Conservation (phyloP, 179 eudicot species). For the Heliamphora pulchella region DNA sequence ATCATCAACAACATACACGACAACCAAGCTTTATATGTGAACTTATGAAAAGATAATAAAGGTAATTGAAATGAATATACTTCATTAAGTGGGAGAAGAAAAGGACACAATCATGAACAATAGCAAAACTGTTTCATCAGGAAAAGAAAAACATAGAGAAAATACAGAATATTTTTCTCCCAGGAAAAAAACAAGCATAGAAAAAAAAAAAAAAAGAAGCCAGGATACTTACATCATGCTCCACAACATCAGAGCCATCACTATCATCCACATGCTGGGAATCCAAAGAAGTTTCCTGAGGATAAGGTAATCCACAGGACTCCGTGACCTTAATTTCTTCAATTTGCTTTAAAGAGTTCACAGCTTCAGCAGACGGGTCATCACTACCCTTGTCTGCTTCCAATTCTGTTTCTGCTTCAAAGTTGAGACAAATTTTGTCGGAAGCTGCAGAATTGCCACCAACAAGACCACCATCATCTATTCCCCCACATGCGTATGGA, state of each 20-base stretch:
- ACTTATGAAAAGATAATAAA: no score
- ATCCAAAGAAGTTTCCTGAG: slow-evolving; percentile 25
- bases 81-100: not conserved
- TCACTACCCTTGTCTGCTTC: slow-evolving; percentile 12
- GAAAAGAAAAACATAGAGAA: not conserved
- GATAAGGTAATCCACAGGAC: slow-evolving; percentile 20
- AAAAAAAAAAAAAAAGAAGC: not conserved
- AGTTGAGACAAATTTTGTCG: slow-evolving; percentile 6
- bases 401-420: slow-evolving; percentile 12
- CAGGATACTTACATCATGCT: slow-evolving; percentile 63
- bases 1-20: no score
- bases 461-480: slow-evolving; percentile 7
- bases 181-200: not conserved
- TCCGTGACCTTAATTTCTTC: slow-evolving; percentile 27
- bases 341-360: slow-evolving; percentile 20
- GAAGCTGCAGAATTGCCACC: slow-evolving; percentile 14
- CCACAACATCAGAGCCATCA: slow-evolving; percentile 62
- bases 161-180: not conserved
- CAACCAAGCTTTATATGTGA: no score
- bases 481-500: slow-evolving; percentile 4
- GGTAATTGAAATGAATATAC: no score
- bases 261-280: slow-evolving; percentile 34
- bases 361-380: slow-evolving; percentile 19
- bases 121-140: not conserved
- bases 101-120: not conserved